Conservation (phyloP, 805 yeast genomes). For the Candida parachauliodes region DNA sequence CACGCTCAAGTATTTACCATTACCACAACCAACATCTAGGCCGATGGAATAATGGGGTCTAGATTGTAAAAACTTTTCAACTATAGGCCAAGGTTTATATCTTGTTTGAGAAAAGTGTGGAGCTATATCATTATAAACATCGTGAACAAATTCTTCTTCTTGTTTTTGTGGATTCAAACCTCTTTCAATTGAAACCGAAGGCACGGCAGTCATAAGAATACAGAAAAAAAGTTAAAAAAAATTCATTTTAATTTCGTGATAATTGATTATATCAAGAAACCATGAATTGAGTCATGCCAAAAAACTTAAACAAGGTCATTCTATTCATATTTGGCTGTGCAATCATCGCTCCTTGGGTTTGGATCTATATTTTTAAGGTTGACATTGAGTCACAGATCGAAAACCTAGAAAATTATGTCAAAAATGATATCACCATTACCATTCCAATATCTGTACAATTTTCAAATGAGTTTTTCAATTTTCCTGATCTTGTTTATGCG, state of each 20-base stretch:
- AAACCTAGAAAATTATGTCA: not conserved
- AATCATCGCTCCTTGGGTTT: not conserved
- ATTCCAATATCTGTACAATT: conserved; percentile 24
- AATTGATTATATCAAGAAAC: not conserved
- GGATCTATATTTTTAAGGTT: not conserved
- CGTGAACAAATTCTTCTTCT: conserved; percentile 81
- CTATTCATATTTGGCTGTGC: too few relatives aligned
- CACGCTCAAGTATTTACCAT: conserved; percentile 82
- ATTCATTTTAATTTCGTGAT: not conserved
- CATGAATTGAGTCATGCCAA: not conserved
- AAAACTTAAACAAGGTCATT: too few relatives aligned
- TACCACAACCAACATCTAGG: conserved; percentile 94
- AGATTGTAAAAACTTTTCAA: conserved; percentile 58
- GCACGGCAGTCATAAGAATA: conserved; percentile 25
- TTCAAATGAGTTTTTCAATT: conserved; percentile 43
- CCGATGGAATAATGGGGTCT: conserved; percentile 63
- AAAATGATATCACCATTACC: conserved; percentile 11
- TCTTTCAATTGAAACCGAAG: conserved; percentile 25
- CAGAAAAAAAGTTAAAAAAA: not conserved
- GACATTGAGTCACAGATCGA: not conserved
- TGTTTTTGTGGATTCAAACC: conserved; percentile 47
- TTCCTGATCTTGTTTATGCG: conserved; percentile 66
- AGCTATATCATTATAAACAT: conserved; percentile 92
- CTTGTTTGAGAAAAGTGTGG: conserved; percentile 89
- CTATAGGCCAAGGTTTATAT: conserved; percentile 98